Evolutionary conservation across 2,329 filamentous ascomycete species (phyloP).

Genomic region (Cytospora paraplurivora): DNA sequence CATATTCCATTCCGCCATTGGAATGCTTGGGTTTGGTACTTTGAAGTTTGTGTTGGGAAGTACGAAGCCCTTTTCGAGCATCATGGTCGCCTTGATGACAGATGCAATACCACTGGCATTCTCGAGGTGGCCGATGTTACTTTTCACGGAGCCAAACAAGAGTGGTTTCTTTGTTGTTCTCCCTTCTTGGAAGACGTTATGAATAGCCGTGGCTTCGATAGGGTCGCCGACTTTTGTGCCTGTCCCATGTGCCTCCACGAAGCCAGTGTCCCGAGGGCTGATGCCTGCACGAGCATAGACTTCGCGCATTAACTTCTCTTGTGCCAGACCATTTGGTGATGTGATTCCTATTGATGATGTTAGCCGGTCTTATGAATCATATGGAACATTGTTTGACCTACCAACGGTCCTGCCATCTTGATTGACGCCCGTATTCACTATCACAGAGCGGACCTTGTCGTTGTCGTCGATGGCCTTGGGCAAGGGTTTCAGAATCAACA

Average conservation of each 20-base stretch:
- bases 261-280: slow-evolving; percentile 21
- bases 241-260: slow-evolving; percentile 37
- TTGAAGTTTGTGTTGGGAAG: slow-evolving; percentile 29
- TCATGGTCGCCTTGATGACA: slow-evolving; percentile 32
- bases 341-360: slow-evolving; percentile 34
- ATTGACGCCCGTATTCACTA: slow-evolving; percentile 41
- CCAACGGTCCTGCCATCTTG: slow-evolving; percentile 44
- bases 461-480: slow-evolving; percentile 40
- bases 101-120: slow-evolving; percentile 30
- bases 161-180: slow-evolving; percentile 22
- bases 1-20: slow-evolving; percentile 19
- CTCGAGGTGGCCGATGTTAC: slow-evolving; percentile 34
- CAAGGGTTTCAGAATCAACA: slow-evolving; percentile 42
- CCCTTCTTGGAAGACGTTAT: slow-evolving; percentile 25
- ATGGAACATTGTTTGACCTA: neutral
- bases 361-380: neutral
- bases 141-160: slow-evolving; percentile 33
- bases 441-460: slow-evolving; percentile 34
- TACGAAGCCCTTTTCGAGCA: slow-evolving; percentile 32
- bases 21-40: slow-evolving; percentile 30
- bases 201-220: slow-evolving; percentile 40
- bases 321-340: slow-evolving; percentile 35
- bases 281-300: slow-evolving; percentile 31
- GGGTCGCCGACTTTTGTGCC: slow-evolving; percentile 42
- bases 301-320: slow-evolving; percentile 30